These are phyloP conservation scores for Geotrichum citri-aurantii DNA, from an alignment of 1,139 yeast genomes.

Conservation along the genomic window DNA sequence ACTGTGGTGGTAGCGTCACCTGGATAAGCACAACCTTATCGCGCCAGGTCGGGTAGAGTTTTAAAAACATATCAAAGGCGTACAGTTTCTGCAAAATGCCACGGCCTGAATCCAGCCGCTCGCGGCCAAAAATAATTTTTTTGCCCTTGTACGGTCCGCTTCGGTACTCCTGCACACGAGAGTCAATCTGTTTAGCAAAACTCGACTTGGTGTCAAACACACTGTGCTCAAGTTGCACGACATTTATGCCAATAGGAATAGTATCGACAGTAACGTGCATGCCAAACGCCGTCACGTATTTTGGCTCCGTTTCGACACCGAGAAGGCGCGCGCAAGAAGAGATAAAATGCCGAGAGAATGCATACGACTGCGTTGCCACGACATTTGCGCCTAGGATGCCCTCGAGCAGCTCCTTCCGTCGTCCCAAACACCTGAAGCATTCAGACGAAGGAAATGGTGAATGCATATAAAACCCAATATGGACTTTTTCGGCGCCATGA, in stretches of 20 bases:
- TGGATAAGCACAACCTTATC: conserved; percentile 83
- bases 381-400: conserved; percentile 88
- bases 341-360: conserved; percentile 83
- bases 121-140: conserved; percentile 89
- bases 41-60: conserved; percentile 87
- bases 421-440: conserved; percentile 80
- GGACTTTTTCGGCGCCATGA: conserved; percentile 38
- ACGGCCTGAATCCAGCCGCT: conserved; percentile 85
- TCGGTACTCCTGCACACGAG: conserved; percentile 45
- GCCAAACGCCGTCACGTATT: conserved; percentile 67
- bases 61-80: conserved; percentile 82
- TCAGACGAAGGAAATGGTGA: conserved; percentile 80
- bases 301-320: conserved; percentile 40
- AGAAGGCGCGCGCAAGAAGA: conserved; percentile 54
- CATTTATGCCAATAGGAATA: conserved; percentile 81
- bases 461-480: conserved; percentile 60
- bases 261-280: conserved; percentile 65
- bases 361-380: conserved; percentile 77
- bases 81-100: conserved; percentile 94
- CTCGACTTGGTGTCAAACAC: conserved; percentile 24
- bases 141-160: conserved; percentile 59
- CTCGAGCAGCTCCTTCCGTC: conserved; percentile 71
- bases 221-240: conserved; percentile 45
- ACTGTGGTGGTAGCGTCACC: conserved; percentile 74
- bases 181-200: conserved; percentile 41